phyloP scores from a whole-genome alignment of 2,329 filamentous ascomycete species.

The Neonectria punicea region DNA sequence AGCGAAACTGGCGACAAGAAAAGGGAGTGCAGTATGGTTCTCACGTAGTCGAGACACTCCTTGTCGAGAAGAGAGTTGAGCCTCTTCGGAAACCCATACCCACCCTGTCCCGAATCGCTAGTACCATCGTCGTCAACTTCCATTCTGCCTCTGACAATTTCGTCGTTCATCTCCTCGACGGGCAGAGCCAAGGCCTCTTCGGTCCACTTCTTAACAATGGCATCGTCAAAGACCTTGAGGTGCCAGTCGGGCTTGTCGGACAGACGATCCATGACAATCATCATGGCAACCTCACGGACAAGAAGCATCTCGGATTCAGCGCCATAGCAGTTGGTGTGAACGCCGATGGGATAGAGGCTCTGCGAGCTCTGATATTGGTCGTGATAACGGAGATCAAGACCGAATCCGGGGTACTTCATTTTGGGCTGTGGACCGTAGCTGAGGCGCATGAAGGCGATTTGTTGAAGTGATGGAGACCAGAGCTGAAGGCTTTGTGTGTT shows the following conservation, averaged over 20 bases:
- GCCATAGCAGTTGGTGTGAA: conserved; percentile 6
- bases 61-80: neutral
- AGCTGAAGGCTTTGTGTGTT: neutral
- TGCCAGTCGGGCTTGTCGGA: conserved; percentile 46
- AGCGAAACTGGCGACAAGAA: neutral
- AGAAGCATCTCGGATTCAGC: conserved; percentile 24
- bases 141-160: conserved; percentile 11
- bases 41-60: neutral
- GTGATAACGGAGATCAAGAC: conserved; percentile 10
- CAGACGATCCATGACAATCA: conserved; percentile 42
- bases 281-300: conserved; percentile 45
- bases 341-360: conserved; percentile 5
- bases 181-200: conserved; percentile 28
- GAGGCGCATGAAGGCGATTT: too few relatives aligned
- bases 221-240: conserved; percentile 37
- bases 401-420: conserved; percentile 8
- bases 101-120: too few relatives aligned
- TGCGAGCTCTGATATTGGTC: neutral
- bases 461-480: too few relatives aligned
- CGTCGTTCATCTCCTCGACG: neutral
- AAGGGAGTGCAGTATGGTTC: neutral
- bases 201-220: conserved; percentile 24
- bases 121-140: too few relatives aligned
- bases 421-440: too few relatives aligned
- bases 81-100: neutral